A percentile compares a stretch with the other conserved stretches of the same genome.
These are phyloP conservation scores for Neltuma alba DNA, from an alignment of 306 rosid genomes.

Conservation along the genomic window DNA sequence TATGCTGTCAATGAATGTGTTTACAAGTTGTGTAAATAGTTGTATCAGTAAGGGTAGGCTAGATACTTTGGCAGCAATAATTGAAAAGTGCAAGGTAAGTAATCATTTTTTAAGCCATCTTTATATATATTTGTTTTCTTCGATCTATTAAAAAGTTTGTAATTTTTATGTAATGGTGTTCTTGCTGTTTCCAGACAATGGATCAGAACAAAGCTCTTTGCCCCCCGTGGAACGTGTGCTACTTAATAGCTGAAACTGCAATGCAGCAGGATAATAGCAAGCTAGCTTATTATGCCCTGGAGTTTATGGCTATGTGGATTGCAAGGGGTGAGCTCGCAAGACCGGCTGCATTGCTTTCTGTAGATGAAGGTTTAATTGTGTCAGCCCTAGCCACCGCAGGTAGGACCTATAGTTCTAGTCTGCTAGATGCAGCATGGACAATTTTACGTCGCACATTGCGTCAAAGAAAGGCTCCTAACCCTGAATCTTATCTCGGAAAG, in stretches of 20 bases:
- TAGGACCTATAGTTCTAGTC: constrained; percentile 68
- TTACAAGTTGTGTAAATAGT: constrained; percentile 55
- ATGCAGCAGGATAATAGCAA: constrained; percentile 73
- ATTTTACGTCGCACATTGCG: constrained; percentile 81
- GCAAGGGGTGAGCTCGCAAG: constrained; percentile 78
- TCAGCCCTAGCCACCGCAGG: constrained; percentile 80
- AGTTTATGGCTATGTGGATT: constrained; percentile 90
- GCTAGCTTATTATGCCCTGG: constrained; percentile 73
- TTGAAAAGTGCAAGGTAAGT: constrained; percentile 87
- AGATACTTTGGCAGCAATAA: constrained; percentile 71
- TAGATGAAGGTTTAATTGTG: constrained; percentile 81
- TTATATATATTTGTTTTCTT: constrained; percentile 13
- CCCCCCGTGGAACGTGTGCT: constrained; percentile 80
- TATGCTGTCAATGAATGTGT: constrained; percentile 61
- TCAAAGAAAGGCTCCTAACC: constrained; percentile 76
- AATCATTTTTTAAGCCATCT: constrained; percentile 26
- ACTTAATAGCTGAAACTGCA: constrained; percentile 65
- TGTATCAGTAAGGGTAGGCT: constrained; percentile 68
- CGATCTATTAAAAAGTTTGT: constrained; percentile 29
- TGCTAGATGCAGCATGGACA: constrained; percentile 86
- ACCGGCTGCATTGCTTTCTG: constrained; percentile 62
- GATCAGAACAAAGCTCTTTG: constrained; percentile 94
- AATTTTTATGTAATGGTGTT: constrained; percentile 31
- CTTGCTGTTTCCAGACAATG: constrained; percentile 61
- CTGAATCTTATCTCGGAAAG: constrained; percentile 83